Evolutionary conservation across 192 early-diverging fungal species (phyloP).

Genomic region (Allomyces macrogynus): DNA sequence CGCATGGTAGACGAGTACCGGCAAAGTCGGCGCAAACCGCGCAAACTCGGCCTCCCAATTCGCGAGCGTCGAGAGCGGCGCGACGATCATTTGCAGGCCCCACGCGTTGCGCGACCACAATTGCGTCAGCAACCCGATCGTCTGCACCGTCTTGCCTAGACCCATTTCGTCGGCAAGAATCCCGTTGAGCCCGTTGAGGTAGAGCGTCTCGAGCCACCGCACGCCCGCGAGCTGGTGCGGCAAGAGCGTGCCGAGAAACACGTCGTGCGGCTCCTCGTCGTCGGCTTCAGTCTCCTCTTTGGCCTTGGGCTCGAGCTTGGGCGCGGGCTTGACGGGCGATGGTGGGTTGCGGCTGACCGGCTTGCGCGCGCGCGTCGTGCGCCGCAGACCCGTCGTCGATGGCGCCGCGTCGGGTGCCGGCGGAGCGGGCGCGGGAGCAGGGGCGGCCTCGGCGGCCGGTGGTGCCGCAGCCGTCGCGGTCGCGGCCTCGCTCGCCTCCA

Average conservation of each 20-base stretch:
- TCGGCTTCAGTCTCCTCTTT: conserved; percentile 1
- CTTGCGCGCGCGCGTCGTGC: too few relatives aligned
- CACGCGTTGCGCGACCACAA: conserved; percentile 53
- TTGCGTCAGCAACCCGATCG: conserved; percentile 71
- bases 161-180: conserved; percentile 95
- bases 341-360: too few relatives aligned
- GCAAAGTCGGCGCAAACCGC: conserved; percentile 58
- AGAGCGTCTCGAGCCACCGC: conserved; percentile 86
- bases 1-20: conserved; percentile 74
- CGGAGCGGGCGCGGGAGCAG: too few relatives aligned
- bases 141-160: conserved; percentile 84
- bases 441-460: too few relatives aligned
- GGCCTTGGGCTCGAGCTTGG: too few relatives aligned
- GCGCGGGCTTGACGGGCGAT: too few relatives aligned
- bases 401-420: too few relatives aligned
- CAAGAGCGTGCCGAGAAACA: conserved; percentile 32
- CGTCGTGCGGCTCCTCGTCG: conserved; percentile 5
- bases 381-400: too few relatives aligned
- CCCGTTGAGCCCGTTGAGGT: conserved; percentile 89
- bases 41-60: conserved; percentile 89
- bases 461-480: too few relatives aligned
- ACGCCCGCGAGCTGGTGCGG: conserved; percentile 89
- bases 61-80: conserved; percentile 69
- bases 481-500: too few relatives aligned
- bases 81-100: conserved; percentile 77